Base-by-base conservation (phyloP, 352 stramenopile genomes). In the Phytophthora pluvialis region DNA sequence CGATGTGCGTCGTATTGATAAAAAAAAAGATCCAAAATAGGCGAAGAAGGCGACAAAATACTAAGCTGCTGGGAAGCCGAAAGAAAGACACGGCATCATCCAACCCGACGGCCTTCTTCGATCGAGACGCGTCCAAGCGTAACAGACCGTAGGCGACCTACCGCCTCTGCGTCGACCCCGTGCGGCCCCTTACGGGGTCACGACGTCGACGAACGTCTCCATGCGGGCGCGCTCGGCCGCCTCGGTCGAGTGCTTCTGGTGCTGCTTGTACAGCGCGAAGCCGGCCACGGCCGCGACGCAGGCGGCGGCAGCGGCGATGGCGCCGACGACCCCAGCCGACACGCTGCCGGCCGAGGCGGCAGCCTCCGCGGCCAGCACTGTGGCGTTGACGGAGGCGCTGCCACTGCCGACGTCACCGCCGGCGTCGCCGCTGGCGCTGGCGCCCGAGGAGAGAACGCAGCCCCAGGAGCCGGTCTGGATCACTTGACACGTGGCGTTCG, bases 401-500 rank as follows among this genome's bases (percentile, higher is more conserved):
- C 54, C 55, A 18, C 62, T 70, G 10, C 62, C 50, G 11, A 10
- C 45, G 6, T 29, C 40, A 7, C n/a, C 54, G 9, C 33, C 36
- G 9, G 50, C 31, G 26, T 63, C 44, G 21, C 47, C 49, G 28
- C 47, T 60, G 15, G 38, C 28, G 28, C 33, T 70, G 39, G 32
- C 38, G 54, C 47, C 40, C 15, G 47, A 56, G 2, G 70, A 81
- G 26, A 75, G 40, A 25, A 87, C 79, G 50, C 83, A 91, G 18
- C 83, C 81, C 81, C 77, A 89, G 3, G 76, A 80, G 13, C 83
- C 83, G 3, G 75, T 88, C 57, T 84, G 76, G 62, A 89, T 86
- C 50, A 81, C 81, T 44, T 80, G 49, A 48, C 80, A 90, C 25
- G 68, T 65, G 5, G 81, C 67, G 40, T 90, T 72, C 13, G 78